Base-by-base conservation (phyloP, 306 rosid species). In the Cercis canadensis region DNA sequence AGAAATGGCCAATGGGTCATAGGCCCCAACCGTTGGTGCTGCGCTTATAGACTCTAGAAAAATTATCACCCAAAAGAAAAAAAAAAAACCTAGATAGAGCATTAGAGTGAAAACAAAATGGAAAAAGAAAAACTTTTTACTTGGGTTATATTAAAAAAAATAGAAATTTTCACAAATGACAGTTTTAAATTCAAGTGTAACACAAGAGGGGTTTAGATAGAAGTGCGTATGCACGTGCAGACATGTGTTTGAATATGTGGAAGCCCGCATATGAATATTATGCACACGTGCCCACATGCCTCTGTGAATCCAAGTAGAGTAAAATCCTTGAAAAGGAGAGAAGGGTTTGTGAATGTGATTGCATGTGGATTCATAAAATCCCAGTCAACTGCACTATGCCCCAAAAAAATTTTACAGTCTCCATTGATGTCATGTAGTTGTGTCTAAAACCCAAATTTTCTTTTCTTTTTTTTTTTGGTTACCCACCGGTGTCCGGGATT, bases 271-370 rank as follows among this genome's bases (percentile, higher is more conserved):
- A 75, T 57, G 57, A 49, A 74, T 40, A 74, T 24, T 69, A 78
- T 57, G 84, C 88, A 87, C 96, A 89, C 92, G 90, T 92, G 92
- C 70, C 33, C 88, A 87, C 95, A 57, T 83, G 94, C 58, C 10
- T 67, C 71, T 81, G 86, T 68, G 82, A 81, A 84, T 77, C 53
- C 74, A 78, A 70, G 57, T 51, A 43, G 68, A 15, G 65, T 57
- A 72, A 58, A 78, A 66, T 73, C 74, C 76, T 77, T 81, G 86
- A 71, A 77, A 81, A 70, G 79, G 51, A 76, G 72, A 57, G 67
- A 68, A 74, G 57, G 57, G 29, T 61, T 19, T 58, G 37, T 53
- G 80, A 87, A 81, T 82, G 90, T 78, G 80, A 84, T 51, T 78
- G 86, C 92, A 85, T 87, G 97, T 91, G 89, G 75, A 73, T 81